Percentiles rank a stretch among this genome's conserved stretches.
Conservation (phyloP, 306 rosid species). For the Crataegus laevigata region DNA sequence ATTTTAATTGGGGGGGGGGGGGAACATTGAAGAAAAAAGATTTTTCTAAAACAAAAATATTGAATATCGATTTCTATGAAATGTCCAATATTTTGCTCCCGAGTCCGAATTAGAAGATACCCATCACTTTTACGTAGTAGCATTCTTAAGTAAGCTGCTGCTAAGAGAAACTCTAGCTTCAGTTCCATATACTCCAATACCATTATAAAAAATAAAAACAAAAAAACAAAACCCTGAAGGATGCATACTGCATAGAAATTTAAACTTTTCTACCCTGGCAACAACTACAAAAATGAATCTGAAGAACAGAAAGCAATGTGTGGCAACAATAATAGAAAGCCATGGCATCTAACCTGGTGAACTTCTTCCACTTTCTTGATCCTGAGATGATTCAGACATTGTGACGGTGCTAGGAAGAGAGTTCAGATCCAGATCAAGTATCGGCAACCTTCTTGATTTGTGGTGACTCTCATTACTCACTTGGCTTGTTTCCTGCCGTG, state of each 20-base stretch:
- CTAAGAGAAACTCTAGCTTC: constrained; percentile 4
- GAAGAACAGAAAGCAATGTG: background rate
- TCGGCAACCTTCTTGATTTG: constrained; percentile 29
- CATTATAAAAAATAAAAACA: background rate
- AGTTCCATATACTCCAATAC: constrained; percentile 10
- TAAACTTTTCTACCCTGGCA: no score
- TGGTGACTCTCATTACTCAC: constrained; percentile 16
- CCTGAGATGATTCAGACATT: constrained; percentile 30
- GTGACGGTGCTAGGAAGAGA: constrained; percentile 49
- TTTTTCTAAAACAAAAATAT: background rate
- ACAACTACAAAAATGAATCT: background rate
- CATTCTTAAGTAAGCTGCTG: background rate
- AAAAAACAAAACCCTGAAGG: background rate
- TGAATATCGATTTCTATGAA: background rate
- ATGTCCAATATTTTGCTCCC: background rate
- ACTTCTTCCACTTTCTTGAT: constrained; percentile 28
- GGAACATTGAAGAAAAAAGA: background rate
- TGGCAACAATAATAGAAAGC: background rate
- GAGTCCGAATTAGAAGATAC: background rate
- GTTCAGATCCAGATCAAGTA: constrained; percentile 67
- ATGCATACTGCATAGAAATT: background rate
- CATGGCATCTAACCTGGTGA: constrained; percentile 48
- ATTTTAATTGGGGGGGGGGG: constrained; percentile 8
- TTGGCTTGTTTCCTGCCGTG: constrained; percentile 17
- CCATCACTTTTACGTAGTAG: background rate